phyloP scores from a whole-genome alignment of 2,329 filamentous ascomycete species.

The Fusarium devonianum region DNA sequence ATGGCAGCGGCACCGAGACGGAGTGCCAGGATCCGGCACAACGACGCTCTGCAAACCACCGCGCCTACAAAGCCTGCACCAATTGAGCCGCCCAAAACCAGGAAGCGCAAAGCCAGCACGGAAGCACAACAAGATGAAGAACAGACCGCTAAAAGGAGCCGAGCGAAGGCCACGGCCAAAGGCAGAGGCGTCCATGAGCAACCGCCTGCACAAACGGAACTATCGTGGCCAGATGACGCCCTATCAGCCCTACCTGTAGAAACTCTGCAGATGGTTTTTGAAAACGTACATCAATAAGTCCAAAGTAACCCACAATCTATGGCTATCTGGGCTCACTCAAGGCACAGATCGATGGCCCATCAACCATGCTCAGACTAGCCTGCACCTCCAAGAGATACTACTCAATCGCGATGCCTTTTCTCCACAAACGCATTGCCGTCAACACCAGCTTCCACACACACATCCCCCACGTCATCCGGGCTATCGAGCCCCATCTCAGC shows the following conservation, averaged over 20 bases:
- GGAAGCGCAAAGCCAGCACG: slow-evolving; percentile 4
- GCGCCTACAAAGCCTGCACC: not conserved
- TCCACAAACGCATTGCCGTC: slow-evolving; percentile 6
- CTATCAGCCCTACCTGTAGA: slow-evolving; percentile 8
- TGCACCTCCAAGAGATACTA: slow-evolving; percentile 11
- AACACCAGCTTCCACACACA: not conserved
- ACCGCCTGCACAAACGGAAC: not conserved
- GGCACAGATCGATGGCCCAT: not conserved
- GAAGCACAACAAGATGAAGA: not conserved
- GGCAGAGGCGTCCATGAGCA: not conserved
- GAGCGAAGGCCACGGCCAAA: accelerated
- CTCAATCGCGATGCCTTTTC: not conserved
- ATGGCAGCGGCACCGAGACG: not conserved
- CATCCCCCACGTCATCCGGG: not conserved
- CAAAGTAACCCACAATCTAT: accelerated
- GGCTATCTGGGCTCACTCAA: not conserved
- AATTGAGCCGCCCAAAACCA: not conserved
- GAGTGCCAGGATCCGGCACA: not conserved
- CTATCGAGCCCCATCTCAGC: slow-evolving; percentile 2
- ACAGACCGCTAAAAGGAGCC: not conserved
- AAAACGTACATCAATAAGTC: not conserved
- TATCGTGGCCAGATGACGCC: not conserved
- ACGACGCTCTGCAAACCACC: not conserved
- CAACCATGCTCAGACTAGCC: slow-evolving; percentile 4
- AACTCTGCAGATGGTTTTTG: not conserved